phyloP scores from a whole-genome alignment of 495 filamentous ascomycete species.

The Penicillium robsamsonii region DNA sequence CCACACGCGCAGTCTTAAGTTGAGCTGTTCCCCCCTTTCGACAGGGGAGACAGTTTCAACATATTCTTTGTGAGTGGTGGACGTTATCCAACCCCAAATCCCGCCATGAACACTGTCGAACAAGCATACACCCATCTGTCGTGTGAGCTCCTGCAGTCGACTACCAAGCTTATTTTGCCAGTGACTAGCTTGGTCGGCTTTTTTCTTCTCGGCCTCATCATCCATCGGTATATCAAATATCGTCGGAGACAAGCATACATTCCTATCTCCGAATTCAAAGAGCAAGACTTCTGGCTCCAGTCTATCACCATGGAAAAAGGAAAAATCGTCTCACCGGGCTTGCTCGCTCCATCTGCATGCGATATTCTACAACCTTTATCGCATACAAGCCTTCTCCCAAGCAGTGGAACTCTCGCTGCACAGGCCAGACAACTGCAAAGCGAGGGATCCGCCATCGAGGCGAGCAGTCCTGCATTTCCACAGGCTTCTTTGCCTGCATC shows the following conservation, averaged over 20 bases:
- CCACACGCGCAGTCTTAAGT: conserved; percentile 7
- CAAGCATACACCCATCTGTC: not conserved
- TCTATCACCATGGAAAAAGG: conserved; percentile 24
- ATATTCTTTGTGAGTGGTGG: not conserved
- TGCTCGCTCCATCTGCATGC: conserved; percentile 29
- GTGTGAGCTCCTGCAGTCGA: not conserved
- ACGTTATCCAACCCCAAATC: conserved; percentile 2
- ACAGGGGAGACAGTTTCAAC: conserved; percentile 6
- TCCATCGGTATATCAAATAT: not conserved
- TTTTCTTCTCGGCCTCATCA: not conserved
- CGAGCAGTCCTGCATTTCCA: not conserved
- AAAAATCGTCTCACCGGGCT: not conserved
- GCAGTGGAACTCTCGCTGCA: conserved; percentile 28
- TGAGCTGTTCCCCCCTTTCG: conserved; percentile 3
- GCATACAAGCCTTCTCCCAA: conserved; percentile 30
- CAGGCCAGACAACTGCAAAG: conserved; percentile 18
- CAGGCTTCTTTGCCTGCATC: not conserved
- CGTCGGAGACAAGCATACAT: not conserved
- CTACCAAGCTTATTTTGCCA: not conserved
- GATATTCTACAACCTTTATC: conserved; percentile 41
- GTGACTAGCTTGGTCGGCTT: not conserved
- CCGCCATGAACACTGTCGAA: not conserved
- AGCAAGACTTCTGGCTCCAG: conserved; percentile 4
- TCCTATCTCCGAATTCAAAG: not conserved
- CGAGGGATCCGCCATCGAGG: not conserved